Percentiles rank a stretch among this genome's conserved stretches.
Evolutionary conservation across 176 grass and related monocot genomes (phyloP).

Genomic region (Oryza meyeriana): DNA sequence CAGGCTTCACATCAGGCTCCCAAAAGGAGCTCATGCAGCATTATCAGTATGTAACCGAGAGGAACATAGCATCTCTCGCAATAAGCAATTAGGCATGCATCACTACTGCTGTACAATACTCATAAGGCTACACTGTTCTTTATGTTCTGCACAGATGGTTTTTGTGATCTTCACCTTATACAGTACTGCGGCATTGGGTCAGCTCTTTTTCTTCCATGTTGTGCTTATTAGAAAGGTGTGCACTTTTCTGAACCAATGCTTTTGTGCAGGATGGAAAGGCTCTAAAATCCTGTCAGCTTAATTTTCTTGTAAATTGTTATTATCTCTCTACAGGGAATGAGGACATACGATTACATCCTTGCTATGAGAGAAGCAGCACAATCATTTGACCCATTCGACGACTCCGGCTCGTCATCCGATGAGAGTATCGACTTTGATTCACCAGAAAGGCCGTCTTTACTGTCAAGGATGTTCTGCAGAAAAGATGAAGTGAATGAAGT

Average conservation of each 20-base stretch:
- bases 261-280: not conserved
- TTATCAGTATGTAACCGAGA: constrained; percentile 56
- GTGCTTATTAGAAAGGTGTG: constrained; percentile 89
- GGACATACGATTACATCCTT: constrained; percentile 97
- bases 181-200: constrained; percentile 71
- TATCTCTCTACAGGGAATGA: constrained; percentile 72
- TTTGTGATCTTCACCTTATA: constrained; percentile 79
- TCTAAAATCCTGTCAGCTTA: not conserved
- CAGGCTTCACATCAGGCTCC: constrained; percentile 66
- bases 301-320: not conserved
- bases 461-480: constrained; percentile 58
- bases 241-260: not conserved
- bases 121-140: constrained; percentile 8
- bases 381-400: constrained; percentile 69
- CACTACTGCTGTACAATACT: not conserved
- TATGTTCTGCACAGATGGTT: constrained; percentile 44
- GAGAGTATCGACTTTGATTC: constrained; percentile 71
- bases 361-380: constrained; percentile 78
- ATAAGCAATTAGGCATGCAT: not conserved
- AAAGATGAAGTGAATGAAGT: constrained; percentile 55
- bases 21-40: constrained; percentile 83
- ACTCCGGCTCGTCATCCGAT: constrained; percentile 70
- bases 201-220: constrained; percentile 96
- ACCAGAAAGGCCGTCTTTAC: constrained; percentile 53
- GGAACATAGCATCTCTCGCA: not conserved